Evolutionary conservation across 2,329 filamentous ascomycete species (phyloP).

Genomic region (Aspergillus calidoustus): DNA sequence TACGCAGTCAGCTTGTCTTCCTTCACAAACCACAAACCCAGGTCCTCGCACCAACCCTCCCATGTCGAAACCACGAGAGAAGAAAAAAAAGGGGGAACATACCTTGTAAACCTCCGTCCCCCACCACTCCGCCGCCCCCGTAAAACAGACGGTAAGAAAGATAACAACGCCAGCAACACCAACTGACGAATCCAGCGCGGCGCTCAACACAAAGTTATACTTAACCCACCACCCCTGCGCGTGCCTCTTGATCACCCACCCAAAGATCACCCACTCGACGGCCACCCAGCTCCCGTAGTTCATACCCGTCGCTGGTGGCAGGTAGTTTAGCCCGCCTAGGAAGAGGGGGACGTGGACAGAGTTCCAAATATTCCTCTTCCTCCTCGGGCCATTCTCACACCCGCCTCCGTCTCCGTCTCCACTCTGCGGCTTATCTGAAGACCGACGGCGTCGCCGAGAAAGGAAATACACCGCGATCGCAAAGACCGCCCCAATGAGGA

Average conservation of each 20-base stretch:
- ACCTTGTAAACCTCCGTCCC: constrained; percentile 33
- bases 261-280: constrained; percentile 67
- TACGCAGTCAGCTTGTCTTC: not conserved
- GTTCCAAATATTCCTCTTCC: not conserved
- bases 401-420: no score
- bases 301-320: constrained; percentile 70
- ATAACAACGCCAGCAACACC: constrained; percentile 32
- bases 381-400: no score
- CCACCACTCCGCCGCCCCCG: constrained; percentile 33
- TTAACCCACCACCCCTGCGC: constrained; percentile 66
- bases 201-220: constrained; percentile 74
- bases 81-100: no score
- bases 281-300: constrained; percentile 71
- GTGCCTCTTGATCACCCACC: constrained; percentile 63
- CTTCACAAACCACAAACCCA: no score
- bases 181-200: constrained; percentile 60
- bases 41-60: no score
- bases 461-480: constrained; percentile 63
- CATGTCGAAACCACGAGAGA: no score
- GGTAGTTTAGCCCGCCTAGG: constrained; percentile 24
- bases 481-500: constrained; percentile 65
- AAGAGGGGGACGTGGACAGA: constrained; percentile 22
- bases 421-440: no score
- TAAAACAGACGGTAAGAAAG: constrained; percentile 34
- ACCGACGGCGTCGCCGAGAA: constrained; percentile 58